A percentile compares a stretch with the other conserved stretches of the same genome.
Evolutionary conservation across 2,329 filamentous ascomycete genomes (phyloP).

Genomic region (Colletotrichum echinochloae): DNA sequence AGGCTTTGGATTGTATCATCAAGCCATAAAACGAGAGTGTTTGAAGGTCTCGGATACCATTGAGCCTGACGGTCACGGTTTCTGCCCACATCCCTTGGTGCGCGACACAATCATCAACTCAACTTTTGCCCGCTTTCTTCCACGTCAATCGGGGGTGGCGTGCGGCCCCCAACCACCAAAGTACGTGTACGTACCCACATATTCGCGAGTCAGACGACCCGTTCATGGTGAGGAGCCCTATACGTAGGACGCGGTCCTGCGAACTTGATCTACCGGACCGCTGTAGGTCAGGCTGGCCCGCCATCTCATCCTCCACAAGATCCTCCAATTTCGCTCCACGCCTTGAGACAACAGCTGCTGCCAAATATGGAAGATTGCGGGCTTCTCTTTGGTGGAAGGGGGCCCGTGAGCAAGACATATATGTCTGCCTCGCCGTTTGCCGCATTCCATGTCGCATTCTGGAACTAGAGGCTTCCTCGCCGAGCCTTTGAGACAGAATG

Average conservation of each 20-base stretch:
- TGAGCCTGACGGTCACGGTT: conserved; percentile 6
- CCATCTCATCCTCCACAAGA: conserved; percentile 31
- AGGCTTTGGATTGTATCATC: background rate
- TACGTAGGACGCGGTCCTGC: background rate
- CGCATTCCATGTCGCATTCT: conserved; percentile 37
- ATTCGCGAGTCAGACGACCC: conserved; percentile 33
- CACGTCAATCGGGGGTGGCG: conserved; percentile 5
- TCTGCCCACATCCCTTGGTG: conserved; percentile 19
- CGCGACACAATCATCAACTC: conserved; percentile 30
- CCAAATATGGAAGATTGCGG: conserved; percentile 26
- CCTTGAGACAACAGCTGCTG: conserved; percentile 28
- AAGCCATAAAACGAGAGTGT: conserved; percentile 15
- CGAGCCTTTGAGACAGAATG: conserved; percentile 5
- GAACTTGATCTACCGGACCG: conserved; percentile 30
- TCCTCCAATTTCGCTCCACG: conserved; percentile 37
- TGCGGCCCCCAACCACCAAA: conserved; percentile 4
- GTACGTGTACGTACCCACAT: conserved; percentile 12
- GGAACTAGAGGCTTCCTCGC: conserved; percentile 26
- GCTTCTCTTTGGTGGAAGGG: conserved; percentile 3
- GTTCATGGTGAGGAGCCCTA: conserved; percentile 24
- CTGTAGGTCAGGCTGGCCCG: conserved; percentile 18
- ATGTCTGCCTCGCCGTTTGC: conserved; percentile 29
- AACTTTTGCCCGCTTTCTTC: conserved; percentile 12
- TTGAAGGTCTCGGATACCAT: conserved; percentile 11
- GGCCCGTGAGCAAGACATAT: conserved; percentile 24